These are phyloP conservation scores for Trichoderma sp. DNA, from an alignment of 2,329 filamentous ascomycete species.

Conservation along the genomic window DNA sequence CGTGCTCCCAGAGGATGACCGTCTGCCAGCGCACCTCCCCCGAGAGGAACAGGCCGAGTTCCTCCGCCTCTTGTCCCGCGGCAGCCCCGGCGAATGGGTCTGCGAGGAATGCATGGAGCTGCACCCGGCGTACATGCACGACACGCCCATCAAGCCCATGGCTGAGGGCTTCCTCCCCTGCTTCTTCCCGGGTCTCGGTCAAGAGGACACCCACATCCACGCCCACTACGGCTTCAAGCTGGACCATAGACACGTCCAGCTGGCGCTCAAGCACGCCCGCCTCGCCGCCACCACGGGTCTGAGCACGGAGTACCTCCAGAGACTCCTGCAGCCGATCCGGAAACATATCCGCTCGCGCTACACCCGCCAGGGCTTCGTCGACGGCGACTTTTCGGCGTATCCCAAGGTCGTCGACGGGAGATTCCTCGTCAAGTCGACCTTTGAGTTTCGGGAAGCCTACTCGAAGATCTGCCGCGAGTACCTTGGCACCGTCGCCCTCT, in stretches of 20 bases:
- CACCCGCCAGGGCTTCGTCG: neutral
- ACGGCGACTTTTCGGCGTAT: neutral
- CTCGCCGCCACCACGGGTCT: neutral
- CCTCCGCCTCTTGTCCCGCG: neutral
- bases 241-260: slow-evolving; percentile 16
- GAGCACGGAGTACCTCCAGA: slow-evolving; percentile 14
- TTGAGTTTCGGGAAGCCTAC: neutral
- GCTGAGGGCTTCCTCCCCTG: no score
- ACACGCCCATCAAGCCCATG: neutral
- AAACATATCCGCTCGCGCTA: no score
- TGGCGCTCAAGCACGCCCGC: slow-evolving; percentile 10
- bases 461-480: neutral
- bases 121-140: neutral
- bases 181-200: no score
- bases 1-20: neutral
- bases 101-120: neutral
- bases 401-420: slow-evolving; percentile 28
- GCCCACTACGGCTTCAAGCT: neutral
- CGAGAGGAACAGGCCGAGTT: neutral
- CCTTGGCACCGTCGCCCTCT: neutral
- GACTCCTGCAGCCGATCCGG: slow-evolving; percentile 6
- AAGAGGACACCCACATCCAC: neutral
- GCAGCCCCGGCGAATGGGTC: neutral
- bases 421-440: slow-evolving; percentile 25
- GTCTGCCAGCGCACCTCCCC: neutral